These are phyloP conservation scores for Phaeodactylum tricornutum DNA, from an alignment of 108 stramenopile genomes.

Conservation along the genomic window DNA sequence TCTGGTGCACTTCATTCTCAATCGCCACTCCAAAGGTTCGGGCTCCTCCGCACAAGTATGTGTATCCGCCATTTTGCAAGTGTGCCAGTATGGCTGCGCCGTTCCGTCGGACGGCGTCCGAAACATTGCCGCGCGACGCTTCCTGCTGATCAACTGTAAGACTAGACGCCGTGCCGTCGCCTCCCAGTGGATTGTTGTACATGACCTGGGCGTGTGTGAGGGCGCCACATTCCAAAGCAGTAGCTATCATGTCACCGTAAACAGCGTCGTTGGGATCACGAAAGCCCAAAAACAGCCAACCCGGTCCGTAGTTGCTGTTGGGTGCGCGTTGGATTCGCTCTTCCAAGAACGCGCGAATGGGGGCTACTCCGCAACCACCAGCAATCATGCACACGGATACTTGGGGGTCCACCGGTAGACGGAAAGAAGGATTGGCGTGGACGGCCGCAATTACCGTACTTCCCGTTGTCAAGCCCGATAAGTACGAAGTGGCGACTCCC, in stretches of 20 bases:
- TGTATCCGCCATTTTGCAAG: conserved; percentile 37
- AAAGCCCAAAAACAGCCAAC: conserved; percentile 49
- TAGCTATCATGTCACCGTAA: conserved; percentile 29
- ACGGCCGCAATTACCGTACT: conserved; percentile 15
- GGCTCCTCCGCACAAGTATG: conserved; percentile 58
- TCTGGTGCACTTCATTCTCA: conserved; percentile 30
- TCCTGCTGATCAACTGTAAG: not conserved
- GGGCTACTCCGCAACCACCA: conserved; percentile 63
- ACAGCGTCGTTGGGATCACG: conserved; percentile 47
- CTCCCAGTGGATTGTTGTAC: conserved; percentile 19
- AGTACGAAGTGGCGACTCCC: conserved; percentile 29
- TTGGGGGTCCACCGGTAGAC: conserved; percentile 35
- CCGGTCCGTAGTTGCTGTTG: conserved; percentile 20
- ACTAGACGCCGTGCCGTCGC: not conserved
- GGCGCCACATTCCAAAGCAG: conserved; percentile 26
- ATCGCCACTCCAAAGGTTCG: conserved; percentile 53
- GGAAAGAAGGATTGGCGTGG: conserved; percentile 46
- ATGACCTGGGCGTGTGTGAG: conserved; percentile 28
- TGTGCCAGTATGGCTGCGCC: conserved; percentile 19
- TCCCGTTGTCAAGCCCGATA: conserved; percentile 7
- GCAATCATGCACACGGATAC: conserved; percentile 54
- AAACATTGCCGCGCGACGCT: conserved; percentile 16
- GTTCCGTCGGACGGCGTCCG: conserved; percentile 24
- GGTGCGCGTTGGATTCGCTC: conserved; percentile 32
- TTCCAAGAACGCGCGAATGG: conserved; percentile 56